phyloP scores from a whole-genome alignment of 2,329 filamentous ascomycete species.

The Talaromyces atroroseus region DNA sequence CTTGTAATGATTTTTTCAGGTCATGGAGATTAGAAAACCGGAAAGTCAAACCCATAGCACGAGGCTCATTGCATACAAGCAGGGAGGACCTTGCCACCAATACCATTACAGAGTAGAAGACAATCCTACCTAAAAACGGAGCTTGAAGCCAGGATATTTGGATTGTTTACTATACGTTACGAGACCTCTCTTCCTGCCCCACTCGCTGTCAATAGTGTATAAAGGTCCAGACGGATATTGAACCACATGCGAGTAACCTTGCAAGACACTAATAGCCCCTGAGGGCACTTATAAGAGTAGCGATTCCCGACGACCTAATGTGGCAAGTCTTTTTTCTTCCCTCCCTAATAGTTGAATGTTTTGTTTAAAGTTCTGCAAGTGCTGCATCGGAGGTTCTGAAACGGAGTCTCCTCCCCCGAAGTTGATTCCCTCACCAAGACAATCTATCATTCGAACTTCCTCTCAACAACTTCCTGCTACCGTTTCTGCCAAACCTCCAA shows the following conservation, averaged over 20 bases:
- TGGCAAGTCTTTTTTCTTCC: background rate
- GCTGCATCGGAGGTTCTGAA: slow-evolving; percentile 3
- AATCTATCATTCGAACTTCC: background rate
- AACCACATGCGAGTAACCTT: background rate
- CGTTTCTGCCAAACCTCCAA: background rate
- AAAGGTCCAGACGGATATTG: background rate
- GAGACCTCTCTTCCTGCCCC: background rate
- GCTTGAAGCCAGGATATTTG: background rate
- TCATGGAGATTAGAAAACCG: background rate
- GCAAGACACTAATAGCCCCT: background rate
- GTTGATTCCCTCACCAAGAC: background rate
- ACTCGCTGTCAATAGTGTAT: background rate
- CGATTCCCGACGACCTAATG: background rate
- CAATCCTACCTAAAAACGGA: background rate
- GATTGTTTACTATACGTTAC: background rate
- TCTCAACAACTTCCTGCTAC: background rate
- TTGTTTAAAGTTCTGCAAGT: slow-evolving; percentile 8
- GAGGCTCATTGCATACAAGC: background rate
- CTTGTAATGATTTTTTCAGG: background rate
- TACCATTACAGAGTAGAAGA: background rate
- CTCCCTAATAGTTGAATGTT: slow-evolving; percentile 1
- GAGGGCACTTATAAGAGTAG: background rate
- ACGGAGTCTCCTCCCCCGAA: slow-evolving; percentile 6
- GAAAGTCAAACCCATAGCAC: background rate
- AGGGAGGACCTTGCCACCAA: background rate